Base-by-base conservation (phyloP, 2,329 filamentous ascomycete genomes). In the Botrytis pseudocinerea region DNA sequence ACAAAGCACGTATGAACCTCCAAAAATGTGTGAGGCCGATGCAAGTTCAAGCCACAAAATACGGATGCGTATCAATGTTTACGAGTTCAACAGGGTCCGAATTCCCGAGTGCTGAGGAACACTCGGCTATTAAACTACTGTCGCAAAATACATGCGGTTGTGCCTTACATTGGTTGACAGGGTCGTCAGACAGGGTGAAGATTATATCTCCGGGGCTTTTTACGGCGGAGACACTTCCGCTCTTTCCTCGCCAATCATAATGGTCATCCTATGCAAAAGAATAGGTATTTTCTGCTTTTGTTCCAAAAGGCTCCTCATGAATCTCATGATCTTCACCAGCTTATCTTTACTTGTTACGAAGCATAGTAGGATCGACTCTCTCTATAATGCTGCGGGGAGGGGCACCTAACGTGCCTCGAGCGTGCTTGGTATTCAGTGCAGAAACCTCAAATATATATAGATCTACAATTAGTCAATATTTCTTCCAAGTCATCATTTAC, bases 281-380 rank as follows among this genome's bases (percentile, higher is more conserved):
- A 28, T 8, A 28, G n/a, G 16, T 57, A 4, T 18, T 57, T 54
- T 57, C n/a, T 57, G 51, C 51, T 57, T 57, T 57, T 57, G n/a
- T 57, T 57, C 51, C 16, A 28, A 25, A 62, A 42, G 25, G 7
- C 35, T n/a, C 40, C 60, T 62, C 6, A 62, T 40, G 35, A 62
- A n/a, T 62, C 60, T 42, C 25, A 62, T 40, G 60, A 62, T 62
- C 60, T 62, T 62, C 35, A 40, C 22, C 60, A n/a, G 35, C 60
- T 40, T 42, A 25, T 40, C 25, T 18, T 42, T 40, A 40, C 35
- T 62, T 62, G 38, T 62, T 62, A n/a, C 60, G 60, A 38, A 62
- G 40, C 38, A n/a, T 40, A 62, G 22, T 20, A 38, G 38, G 60
- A 62, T 62, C 38, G 60, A 42, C 60, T 42, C 32, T 62, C 35